Percentiles rank a stretch among this genome's conserved stretches.
These are phyloP conservation scores for Rhytidiadelphus loreus DNA, from an alignment of 225 moss, liverwort and hornwort species.

Conservation along the genomic window DNA sequence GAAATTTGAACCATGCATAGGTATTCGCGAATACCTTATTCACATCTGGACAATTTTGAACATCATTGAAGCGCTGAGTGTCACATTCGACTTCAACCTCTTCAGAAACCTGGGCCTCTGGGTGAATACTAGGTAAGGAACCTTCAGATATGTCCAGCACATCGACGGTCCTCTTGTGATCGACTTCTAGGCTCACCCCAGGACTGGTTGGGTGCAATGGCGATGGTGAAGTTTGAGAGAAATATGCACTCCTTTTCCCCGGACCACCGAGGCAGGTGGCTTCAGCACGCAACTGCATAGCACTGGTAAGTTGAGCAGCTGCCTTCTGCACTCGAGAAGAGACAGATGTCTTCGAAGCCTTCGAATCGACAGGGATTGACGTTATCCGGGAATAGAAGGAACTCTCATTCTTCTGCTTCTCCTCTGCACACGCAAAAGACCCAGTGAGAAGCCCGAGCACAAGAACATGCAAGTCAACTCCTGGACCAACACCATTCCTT, in stretches of 20 bases:
- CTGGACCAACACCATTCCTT: background rate
- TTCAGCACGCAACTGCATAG: slow-evolving; percentile 4
- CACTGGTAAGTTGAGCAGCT: background rate
- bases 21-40: slow-evolving; percentile 12
- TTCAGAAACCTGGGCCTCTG: background rate
- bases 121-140: background rate
- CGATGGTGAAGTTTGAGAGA: slow-evolving; percentile 19
- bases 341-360: background rate
- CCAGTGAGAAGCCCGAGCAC: background rate
- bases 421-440: slow-evolving; percentile 6
- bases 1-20: background rate
- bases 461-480: background rate
- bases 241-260: slow-evolving; percentile 31
- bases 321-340: slow-evolving; percentile 11
- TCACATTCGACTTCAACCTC: slow-evolving; percentile 2
- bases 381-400: background rate
- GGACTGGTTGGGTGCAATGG: background rate
- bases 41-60: background rate
- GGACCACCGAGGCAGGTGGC: background rate
- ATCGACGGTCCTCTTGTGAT: background rate
- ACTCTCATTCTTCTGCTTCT: background rate
- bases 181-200: background rate
- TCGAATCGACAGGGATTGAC: background rate
- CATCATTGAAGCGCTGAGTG: background rate
- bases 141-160: background rate